These are phyloP conservation scores for Yamadazyma blattariae DNA, from an alignment of 1,139 yeast species.

Conservation along the genomic window DNA sequence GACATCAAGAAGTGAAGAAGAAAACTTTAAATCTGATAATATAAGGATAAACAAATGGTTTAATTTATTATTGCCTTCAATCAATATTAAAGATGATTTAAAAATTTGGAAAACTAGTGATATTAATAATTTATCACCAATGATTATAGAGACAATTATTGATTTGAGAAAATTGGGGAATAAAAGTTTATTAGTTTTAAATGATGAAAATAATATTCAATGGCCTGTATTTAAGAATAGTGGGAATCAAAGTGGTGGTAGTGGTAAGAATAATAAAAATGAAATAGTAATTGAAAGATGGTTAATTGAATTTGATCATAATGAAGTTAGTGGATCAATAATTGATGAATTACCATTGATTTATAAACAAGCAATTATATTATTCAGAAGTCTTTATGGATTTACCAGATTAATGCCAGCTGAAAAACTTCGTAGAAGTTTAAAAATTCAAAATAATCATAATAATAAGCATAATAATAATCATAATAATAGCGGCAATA, in stretches of 20 bases:
- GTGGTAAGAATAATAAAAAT: slow-evolving; percentile 33
- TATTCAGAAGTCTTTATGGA: slow-evolving; percentile 74
- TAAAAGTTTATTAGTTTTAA: slow-evolving; percentile 59
- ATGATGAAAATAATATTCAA: slow-evolving; percentile 45
- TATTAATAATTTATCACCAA: slow-evolving; percentile 56
- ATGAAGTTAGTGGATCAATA: slow-evolving; percentile 24
- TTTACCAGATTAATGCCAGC: slow-evolving; percentile 70
- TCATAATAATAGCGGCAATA: neutral
- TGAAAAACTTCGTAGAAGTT: slow-evolving; percentile 50
- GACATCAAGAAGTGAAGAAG: slow-evolving; percentile 17
- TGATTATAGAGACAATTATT: slow-evolving; percentile 80
- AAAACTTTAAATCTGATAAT: slow-evolving; percentile 4
- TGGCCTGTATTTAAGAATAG: slow-evolving; percentile 44
- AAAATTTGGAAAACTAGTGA: slow-evolving; percentile 56
- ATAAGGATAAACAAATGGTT: slow-evolving; percentile 57
- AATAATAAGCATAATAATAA: too few species aligned
- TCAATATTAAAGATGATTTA: slow-evolving; percentile 50
- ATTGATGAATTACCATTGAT: slow-evolving; percentile 60
- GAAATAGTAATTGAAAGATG: slow-evolving; percentile 92
- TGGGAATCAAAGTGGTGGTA: too few species aligned
- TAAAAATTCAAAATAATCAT: neutral
- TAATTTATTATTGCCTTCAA: slow-evolving; percentile 49
- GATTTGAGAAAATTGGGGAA: slow-evolving; percentile 64
- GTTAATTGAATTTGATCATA: slow-evolving; percentile 72
- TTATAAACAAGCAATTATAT: slow-evolving; percentile 71